phyloP scores from a whole-genome alignment of 768 basidiomycete genomes.

The Boletus edulis region DNA sequence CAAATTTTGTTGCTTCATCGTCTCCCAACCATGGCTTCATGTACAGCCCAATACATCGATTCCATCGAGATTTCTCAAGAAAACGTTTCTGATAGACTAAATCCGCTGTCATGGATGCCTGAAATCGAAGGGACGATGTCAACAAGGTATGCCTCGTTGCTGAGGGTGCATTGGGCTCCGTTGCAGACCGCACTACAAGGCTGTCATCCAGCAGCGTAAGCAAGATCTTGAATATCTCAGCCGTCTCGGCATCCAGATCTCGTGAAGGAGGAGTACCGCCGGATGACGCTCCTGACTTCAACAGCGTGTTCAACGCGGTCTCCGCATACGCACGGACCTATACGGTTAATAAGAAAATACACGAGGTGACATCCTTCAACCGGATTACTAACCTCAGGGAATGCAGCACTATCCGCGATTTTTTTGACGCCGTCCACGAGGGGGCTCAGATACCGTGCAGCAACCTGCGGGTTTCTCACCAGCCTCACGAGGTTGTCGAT shows the following conservation, averaged over 20 bases:
- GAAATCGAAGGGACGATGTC: slow-evolving; percentile 62
- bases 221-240: slow-evolving; percentile 53
- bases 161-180: slow-evolving; percentile 49
- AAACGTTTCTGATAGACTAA: slow-evolving; percentile 63
- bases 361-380: slow-evolving; percentile 3
- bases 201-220: slow-evolving; percentile 57
- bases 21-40: slow-evolving; percentile 67
- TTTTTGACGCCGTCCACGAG: slow-evolving; percentile 90
- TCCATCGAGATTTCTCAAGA: slow-evolving; percentile 55
- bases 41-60: slow-evolving; percentile 69
- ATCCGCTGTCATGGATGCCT: slow-evolving; percentile 74
- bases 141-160: slow-evolving; percentile 57
- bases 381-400: slow-evolving; percentile 72
- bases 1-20: slow-evolving; percentile 48
- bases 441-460: slow-evolving; percentile 82
- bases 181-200: slow-evolving; percentile 38
- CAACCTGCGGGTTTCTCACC: slow-evolving; percentile 86
- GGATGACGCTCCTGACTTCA: slow-evolving; percentile 81
- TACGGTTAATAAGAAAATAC: slow-evolving; percentile 9
- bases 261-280: slow-evolving; percentile 68
- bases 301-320: slow-evolving; percentile 74
- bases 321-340: slow-evolving; percentile 91
- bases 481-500: slow-evolving; percentile 97
- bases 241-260: slow-evolving; percentile 63
- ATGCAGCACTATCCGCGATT: slow-evolving; percentile 87